Evolutionary conservation across 2,329 filamentous ascomycete species (phyloP), one percentile per base, ranked within the genome.

Genomic region (Grosmannia serpens): DNA sequence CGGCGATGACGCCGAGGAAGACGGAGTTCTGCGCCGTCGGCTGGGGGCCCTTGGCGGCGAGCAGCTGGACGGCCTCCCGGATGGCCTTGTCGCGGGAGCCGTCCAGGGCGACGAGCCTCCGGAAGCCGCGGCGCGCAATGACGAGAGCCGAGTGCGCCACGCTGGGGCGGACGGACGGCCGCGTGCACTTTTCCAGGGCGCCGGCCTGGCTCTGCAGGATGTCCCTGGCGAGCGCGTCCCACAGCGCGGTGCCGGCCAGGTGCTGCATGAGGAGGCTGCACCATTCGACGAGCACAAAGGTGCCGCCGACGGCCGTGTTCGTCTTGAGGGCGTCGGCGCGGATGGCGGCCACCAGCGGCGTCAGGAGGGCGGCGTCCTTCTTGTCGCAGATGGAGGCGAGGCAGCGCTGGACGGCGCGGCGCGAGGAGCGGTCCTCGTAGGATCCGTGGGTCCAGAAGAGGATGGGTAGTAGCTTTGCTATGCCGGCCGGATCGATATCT

Each of bases 281-380:
- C 92, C 92, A 99, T 71, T 96, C 89, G 17, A 94, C 80, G 64
- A 99, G 77, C 54, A 95, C 89, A 69, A 96, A 95, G 6, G 91
- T 88, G 71, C 85, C 95, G 50, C 81, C 83, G 20, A 87, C 75
- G 35, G 92, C 89, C 66, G 97, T 85, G 62, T 84, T 85, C 22
- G 80, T 75, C 70, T 95, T 96, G 62, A 82, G 78, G 17, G 86
- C 82, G 72, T 99, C 92, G 35, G 78, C 74, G 61, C 85, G 82
- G 60, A 96, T 71, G 55, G 81, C 81, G 50, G 79, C 77, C 51
- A 90, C 79, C 59, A 96, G 81, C 1, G 80, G 76, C 46, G 82
- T 75, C 54, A 94, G 73, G 29, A 81, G 72, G 46, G 84, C 78
- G 33, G 79, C 73, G 54, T 86, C 77, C 22, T 77, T 67, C n/a